These are phyloP conservation scores for Cinnamomum chago DNA, from an alignment of 164 flowering plant species.

Conservation along the genomic window DNA sequence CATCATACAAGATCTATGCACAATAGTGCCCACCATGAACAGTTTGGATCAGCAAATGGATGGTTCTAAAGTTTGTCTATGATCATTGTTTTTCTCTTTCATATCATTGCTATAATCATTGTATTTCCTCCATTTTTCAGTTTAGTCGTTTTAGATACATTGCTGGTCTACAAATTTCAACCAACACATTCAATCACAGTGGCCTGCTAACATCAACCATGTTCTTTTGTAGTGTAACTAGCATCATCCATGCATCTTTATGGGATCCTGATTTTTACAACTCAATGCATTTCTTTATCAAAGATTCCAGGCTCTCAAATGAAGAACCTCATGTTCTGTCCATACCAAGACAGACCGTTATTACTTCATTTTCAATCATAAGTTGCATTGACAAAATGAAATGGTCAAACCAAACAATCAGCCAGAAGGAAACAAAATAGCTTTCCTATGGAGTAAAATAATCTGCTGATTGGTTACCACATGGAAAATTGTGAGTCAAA, in stretches of 20 bases:
- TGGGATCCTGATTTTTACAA: not conserved
- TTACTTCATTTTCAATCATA: not conserved
- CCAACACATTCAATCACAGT: not conserved
- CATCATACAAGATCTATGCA: no score
- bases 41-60: no score
- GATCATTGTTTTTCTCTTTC: no score
- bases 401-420: not conserved
- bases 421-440: not conserved
- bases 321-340: slow-evolving; percentile 1
- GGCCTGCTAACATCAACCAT: not conserved
- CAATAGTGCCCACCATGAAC: no score
- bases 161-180: not conserved
- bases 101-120: no score
- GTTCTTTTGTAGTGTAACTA: not conserved
- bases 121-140: no score
- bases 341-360: not conserved
- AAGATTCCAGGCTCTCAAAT: not conserved
- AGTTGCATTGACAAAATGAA: not conserved
- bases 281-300: not conserved
- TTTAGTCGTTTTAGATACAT: no score
- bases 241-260: not conserved
- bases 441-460: not conserved
- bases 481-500: not conserved
- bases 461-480: not conserved
- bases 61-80: no score